These are phyloP conservation scores for Sicyos edulis DNA, from an alignment of 306 rosid genomes.

Conservation along the genomic window DNA sequence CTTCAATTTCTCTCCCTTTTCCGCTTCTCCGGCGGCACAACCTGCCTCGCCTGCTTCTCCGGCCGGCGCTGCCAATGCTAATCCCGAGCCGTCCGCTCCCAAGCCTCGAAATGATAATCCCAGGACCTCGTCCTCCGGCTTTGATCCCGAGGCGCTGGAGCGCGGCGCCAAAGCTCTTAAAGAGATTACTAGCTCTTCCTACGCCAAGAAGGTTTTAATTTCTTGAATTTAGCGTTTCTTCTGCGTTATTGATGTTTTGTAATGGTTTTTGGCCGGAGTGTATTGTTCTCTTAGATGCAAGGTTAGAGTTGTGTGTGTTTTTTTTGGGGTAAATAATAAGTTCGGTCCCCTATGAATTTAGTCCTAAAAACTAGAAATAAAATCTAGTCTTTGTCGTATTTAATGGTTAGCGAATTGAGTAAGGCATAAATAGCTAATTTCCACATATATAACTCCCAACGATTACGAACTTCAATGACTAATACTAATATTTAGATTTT, in stretches of 20 bases:
- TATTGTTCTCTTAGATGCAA: not conserved
- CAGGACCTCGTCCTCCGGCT: conserved; percentile 74
- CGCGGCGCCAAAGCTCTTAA: conserved; percentile 57
- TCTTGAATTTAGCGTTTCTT: not conserved
- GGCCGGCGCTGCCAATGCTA: conserved; percentile 11
- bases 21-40: conserved; percentile 20
- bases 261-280: not conserved
- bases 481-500: no score
- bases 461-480: no score
- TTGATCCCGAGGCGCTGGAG: conserved; percentile 81
- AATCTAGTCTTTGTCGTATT: no score
- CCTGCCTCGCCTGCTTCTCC: conserved; percentile 18
- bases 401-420: no score
- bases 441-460: no score
- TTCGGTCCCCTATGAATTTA: no score
- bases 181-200: conserved; percentile 41
- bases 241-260: not conserved
- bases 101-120: conserved; percentile 74
- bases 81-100: conserved; percentile 26
- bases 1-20: conserved; percentile 17
- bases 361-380: no score
- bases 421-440: no score
- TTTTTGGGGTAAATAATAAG: no score
- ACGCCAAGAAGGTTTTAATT: conserved; percentile 59
- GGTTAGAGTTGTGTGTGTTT: no score